These are phyloP conservation scores for Sporothrix brunneoviolacea DNA, from an alignment of 2,329 filamentous ascomycete genomes.

Conservation along the genomic window DNA sequence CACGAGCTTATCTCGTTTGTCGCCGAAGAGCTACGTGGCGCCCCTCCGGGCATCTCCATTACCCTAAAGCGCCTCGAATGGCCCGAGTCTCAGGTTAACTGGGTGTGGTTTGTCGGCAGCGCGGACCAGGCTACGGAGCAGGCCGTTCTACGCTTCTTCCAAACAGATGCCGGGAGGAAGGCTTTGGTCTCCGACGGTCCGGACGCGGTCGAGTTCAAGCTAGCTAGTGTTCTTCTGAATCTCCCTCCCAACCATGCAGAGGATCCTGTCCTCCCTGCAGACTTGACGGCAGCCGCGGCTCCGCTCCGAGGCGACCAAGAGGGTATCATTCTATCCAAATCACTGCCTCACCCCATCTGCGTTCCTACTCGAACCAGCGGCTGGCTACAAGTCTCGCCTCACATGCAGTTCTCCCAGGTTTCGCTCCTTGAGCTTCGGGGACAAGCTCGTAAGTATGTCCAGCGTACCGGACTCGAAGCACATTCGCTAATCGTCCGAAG, in stretches of 20 bases:
- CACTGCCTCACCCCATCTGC: neutral
- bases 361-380: neutral
- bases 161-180: neutral
- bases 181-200: neutral
- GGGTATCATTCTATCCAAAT: neutral
- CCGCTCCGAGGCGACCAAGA: neutral
- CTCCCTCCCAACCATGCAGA: neutral
- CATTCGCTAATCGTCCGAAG: neutral
- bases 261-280: neutral
- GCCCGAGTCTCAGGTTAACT: neutral
- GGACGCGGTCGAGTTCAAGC: neutral
- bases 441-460: neutral
- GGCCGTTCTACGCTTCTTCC: slow-evolving; percentile 1
- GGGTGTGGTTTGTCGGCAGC: slow-evolving; percentile 1
- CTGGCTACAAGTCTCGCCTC: slow-evolving; percentile 1
- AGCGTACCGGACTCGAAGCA: neutral
- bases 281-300: neutral
- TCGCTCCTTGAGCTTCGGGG: neutral
- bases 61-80: slow-evolving; percentile 1
- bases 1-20: neutral
- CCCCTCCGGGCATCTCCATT: neutral
- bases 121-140: neutral
- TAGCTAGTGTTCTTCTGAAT: neutral
- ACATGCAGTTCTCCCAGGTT: neutral
- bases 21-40: neutral